These are phyloP conservation scores for Colletotrichum trifolii DNA, from an alignment of 2,329 filamentous ascomycete species.

Conservation along the genomic window DNA sequence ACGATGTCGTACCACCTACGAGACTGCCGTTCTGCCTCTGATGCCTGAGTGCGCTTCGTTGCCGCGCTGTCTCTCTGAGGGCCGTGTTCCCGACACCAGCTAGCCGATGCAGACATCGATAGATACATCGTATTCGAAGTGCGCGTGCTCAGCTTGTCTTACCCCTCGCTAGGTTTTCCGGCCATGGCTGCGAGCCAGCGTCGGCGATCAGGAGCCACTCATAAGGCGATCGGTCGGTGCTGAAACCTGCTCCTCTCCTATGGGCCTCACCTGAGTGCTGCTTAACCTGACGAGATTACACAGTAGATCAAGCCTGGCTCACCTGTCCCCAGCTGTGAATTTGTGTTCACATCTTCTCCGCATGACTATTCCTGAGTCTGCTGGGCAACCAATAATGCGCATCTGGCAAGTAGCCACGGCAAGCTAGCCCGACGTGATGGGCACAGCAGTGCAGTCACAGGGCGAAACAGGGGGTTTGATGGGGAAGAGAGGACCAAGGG, in stretches of 20 bases:
- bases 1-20: not conserved
- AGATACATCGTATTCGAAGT: slow-evolving; percentile 21
- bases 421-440: too few relatives aligned
- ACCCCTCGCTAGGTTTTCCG: slow-evolving; percentile 18
- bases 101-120: not conserved
- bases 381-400: not conserved
- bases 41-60: slow-evolving; percentile 10
- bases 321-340: slow-evolving; percentile 3
- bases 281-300: slow-evolving; percentile 23
- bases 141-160: slow-evolving; percentile 19
- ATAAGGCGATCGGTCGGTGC: slow-evolving; percentile 25
- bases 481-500: too few relatives aligned
- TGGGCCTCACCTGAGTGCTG: slow-evolving; percentile 25
- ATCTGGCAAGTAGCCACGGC: not conserved
- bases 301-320: slow-evolving; percentile 6
- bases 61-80: slow-evolving; percentile 10
- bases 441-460: too few relatives aligned
- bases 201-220: slow-evolving; percentile 33
- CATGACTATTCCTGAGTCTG: slow-evolving; percentile 1
- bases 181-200: slow-evolving; percentile 13
- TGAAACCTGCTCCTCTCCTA: slow-evolving; percentile 26
- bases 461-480: too few relatives aligned
- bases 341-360: slow-evolving; percentile 13
- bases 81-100: too few relatives aligned
- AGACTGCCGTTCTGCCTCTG: slow-evolving; percentile 12